Evolutionary conservation across 2,329 filamentous ascomycete species (phyloP), one percentile per base, ranked within the genome.

Genomic region (Colletotrichum tabaci): DNA sequence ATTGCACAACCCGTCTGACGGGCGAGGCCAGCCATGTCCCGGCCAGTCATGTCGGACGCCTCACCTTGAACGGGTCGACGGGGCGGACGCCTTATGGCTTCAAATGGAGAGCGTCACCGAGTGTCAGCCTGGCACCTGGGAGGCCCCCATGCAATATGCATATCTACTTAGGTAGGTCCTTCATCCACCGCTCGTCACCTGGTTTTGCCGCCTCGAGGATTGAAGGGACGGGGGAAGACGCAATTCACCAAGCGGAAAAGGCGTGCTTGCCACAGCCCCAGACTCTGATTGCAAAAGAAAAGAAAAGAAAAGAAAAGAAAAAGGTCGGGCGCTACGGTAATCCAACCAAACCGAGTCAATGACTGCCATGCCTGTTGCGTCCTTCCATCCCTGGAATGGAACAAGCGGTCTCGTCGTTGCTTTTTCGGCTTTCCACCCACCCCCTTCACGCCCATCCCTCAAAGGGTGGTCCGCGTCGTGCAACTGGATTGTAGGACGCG

Each of bases 61-160:
- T 71, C 53, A 30, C 58, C 40, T 18, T 49, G 21, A 23, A 38
- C 26, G 26, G 53, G 49, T 60, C 65, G 46, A 30, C 52, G 46
- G 61, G 49, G 63, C 15, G 58, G 55, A 69, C 65, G 65, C 69
- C 69, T 68, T 60, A 49, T 47, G 30, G 30, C 53, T 53, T 53
- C 58, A 47, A 71, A 68, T 71, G 69, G 58, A 55, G 23, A 64
- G 65, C 53, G 64, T 71, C 69, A 50, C 68, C 65, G 40, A 55
- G 52, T 42, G 57, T 68, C 42, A 58, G 65, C 63, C 65, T 71
- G 52, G 38, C 26, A 18, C 44, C 46, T 46, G 50, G 46, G 42
- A 16, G 40, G 35, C 4, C 6, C n/a, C 53, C 53, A 40, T 56
- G 40, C 53, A 7, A 10, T 2, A 56, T 21, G 42, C 23, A 13